A percentile compares a stretch with the other conserved stretches of the same genome.
phyloP scores from a whole-genome alignment of 2,329 filamentous ascomycete genomes.

The Zarea fungicola region DNA sequence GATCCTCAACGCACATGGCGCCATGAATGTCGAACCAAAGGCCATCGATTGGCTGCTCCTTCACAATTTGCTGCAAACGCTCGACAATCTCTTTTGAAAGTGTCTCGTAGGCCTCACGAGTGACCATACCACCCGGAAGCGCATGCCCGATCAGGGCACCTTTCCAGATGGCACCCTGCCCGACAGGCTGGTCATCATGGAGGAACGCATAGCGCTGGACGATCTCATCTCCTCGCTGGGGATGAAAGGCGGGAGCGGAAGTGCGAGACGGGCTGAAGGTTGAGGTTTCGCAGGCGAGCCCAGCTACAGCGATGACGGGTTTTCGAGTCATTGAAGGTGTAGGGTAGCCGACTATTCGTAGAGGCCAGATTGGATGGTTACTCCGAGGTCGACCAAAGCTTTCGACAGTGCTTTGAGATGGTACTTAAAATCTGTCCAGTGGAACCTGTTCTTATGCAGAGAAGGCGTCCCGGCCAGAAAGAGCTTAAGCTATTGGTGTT shows the following conservation, averaged over 20 bases:
- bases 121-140: constrained; percentile 44
- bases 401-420: no score
- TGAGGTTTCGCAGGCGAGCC: constrained; percentile 49
- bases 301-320: constrained; percentile 46
- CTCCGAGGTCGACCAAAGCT: no score
- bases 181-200: constrained; percentile 33
- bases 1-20: constrained; percentile 47
- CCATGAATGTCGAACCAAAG: constrained; percentile 54
- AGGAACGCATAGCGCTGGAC: constrained; percentile 42
- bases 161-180: constrained; percentile 40
- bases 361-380: neutral
- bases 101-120: constrained; percentile 39
- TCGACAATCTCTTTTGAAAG: constrained; percentile 36
- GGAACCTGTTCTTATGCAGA: no score
- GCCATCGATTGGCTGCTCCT: constrained; percentile 34
- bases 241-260: constrained; percentile 42
- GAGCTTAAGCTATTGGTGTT: no score
- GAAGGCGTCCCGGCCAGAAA: no score
- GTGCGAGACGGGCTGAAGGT: constrained; percentile 48
- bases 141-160: constrained; percentile 48
- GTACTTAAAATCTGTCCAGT: no score
- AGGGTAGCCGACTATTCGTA: constrained; percentile 5
- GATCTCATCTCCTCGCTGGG: constrained; percentile 37
- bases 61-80: constrained; percentile 33
- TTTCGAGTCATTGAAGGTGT: constrained; percentile 14